Evolutionary conservation across 345 rosid genomes (phyloP).

Genomic region (Salix udensis): DNA sequence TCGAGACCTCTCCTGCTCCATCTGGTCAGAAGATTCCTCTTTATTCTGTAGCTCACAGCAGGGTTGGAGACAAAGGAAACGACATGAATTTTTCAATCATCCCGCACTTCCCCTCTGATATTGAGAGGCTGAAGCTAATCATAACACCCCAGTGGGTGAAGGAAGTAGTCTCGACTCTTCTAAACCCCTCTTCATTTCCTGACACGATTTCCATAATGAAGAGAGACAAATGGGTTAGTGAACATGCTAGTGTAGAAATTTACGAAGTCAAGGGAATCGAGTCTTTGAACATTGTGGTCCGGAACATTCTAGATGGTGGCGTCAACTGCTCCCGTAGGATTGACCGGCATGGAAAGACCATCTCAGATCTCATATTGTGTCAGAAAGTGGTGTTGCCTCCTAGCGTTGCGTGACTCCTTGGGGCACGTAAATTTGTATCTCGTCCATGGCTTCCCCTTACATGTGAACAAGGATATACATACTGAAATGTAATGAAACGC

Average conservation of each 20-base stretch:
- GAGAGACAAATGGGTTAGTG: constrained; percentile 36
- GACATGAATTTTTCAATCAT: constrained; percentile 78
- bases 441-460: neutral
- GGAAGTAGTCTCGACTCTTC: constrained; percentile 52
- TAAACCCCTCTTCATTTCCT: constrained; percentile 41
- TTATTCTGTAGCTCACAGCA: constrained; percentile 63
- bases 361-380: constrained; percentile 67
- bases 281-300: constrained; percentile 69
- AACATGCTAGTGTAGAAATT: constrained; percentile 56
- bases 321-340: constrained; percentile 92
- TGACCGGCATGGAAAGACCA: constrained; percentile 80
- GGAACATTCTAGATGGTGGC: constrained; percentile 81
- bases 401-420: too few species aligned
- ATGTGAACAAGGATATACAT: neutral
- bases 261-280: constrained; percentile 67
- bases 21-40: constrained; percentile 55
- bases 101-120: constrained; percentile 59
- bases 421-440: too few species aligned
- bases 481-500: too few species aligned
- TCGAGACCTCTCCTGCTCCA: constrained; percentile 45
- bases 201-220: constrained; percentile 28
- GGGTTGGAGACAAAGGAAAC: constrained; percentile 88
- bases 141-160: constrained; percentile 74
- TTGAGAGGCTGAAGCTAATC: constrained; percentile 52
- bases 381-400: constrained; percentile 48